Conservation (phyloP, 2,329 filamentous ascomycete genomes). For the Apiospora phragmitis region DNA sequence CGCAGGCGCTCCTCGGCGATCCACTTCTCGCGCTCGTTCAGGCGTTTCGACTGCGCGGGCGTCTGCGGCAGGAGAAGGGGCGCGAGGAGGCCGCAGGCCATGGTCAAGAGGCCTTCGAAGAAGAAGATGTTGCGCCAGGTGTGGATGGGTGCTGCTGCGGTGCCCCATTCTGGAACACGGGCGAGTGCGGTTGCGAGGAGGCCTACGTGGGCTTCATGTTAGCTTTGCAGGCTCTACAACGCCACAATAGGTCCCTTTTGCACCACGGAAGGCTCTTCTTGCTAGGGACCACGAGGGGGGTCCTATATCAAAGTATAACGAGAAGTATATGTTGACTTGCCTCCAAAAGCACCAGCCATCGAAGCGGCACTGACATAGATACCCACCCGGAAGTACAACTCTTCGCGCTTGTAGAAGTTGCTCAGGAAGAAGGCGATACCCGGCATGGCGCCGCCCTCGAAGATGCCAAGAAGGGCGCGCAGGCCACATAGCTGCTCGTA, state of each 20-base stretch:
- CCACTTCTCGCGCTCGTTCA: constrained; percentile 52
- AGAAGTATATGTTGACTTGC: background rate
- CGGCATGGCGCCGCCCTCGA: constrained; percentile 59
- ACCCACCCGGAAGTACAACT: constrained; percentile 55
- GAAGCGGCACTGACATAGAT: constrained; percentile 57
- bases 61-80: constrained; percentile 53
- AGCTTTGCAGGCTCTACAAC: background rate
- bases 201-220: constrained; percentile 21
- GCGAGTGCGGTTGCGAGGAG: constrained; percentile 54
- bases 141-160: constrained; percentile 39
- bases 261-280: background rate
- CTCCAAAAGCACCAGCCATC: constrained; percentile 59
- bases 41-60: constrained; percentile 48
- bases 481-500: constrained; percentile 48
- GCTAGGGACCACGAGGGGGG: background rate
- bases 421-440: constrained; percentile 58
- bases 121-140: constrained; percentile 64
- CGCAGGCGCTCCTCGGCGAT: constrained; percentile 54
- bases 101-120: constrained; percentile 59
- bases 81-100: constrained; percentile 46
- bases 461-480: constrained; percentile 52
- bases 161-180: constrained; percentile 53
- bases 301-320: background rate
- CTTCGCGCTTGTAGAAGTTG: constrained; percentile 56
- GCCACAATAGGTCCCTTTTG: background rate